A percentile compares a stretch with the other conserved stretches of the same genome.
These are phyloP conservation scores for Camillea tinctor DNA, from an alignment of 2,329 filamentous ascomycete genomes.

Conservation along the genomic window DNA sequence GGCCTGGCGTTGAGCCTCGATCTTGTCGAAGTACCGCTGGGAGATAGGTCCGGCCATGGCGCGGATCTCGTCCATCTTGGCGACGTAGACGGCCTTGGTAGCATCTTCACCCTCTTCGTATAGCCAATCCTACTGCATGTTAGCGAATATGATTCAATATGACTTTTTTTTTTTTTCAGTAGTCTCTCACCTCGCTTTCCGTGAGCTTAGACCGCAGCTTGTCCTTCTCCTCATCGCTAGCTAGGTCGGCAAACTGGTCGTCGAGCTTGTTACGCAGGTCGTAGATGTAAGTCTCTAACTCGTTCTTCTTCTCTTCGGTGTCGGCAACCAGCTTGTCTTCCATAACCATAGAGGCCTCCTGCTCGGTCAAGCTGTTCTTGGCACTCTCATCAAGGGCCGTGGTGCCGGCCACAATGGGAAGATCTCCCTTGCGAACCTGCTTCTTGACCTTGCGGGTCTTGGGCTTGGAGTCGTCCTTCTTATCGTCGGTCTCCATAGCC, in stretches of 20 bases:
- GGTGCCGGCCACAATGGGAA: slow-evolving; percentile 82
- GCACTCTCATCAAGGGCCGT: slow-evolving; percentile 69
- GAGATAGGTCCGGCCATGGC: slow-evolving; percentile 86
- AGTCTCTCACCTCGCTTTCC: slow-evolving; percentile 71
- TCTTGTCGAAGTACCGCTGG: slow-evolving; percentile 93
- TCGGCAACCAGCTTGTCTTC: slow-evolving; percentile 98
- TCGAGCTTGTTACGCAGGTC: slow-evolving; percentile 94
- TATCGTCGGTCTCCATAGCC: slow-evolving; percentile 83
- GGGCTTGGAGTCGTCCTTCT: slow-evolving; percentile 60
- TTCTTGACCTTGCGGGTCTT: slow-evolving; percentile 99
- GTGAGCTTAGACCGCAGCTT: slow-evolving; percentile 83
- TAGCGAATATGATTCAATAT: slow-evolving; percentile 12
- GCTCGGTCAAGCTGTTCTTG: slow-evolving; percentile 72
- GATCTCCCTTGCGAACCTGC: slow-evolving; percentile 95
- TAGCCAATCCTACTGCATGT: slow-evolving; percentile 79
- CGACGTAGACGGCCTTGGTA: slow-evolving; percentile 87
- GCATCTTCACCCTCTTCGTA: slow-evolving; percentile 97
- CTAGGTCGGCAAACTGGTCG: slow-evolving; percentile 84
- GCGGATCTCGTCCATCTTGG: slow-evolving; percentile 95
- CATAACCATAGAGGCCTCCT: slow-evolving; percentile 89
- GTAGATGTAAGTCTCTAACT: slow-evolving; percentile 97
- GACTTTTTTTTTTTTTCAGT: too few relatives aligned
- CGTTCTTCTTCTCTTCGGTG: slow-evolving; percentile 99
- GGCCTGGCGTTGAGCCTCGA: slow-evolving; percentile 80
- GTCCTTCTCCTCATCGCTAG: slow-evolving; percentile 87